These are phyloP conservation scores for Quercus tomentella DNA, from an alignment of 331 rosid genomes.

Conservation along the genomic window DNA sequence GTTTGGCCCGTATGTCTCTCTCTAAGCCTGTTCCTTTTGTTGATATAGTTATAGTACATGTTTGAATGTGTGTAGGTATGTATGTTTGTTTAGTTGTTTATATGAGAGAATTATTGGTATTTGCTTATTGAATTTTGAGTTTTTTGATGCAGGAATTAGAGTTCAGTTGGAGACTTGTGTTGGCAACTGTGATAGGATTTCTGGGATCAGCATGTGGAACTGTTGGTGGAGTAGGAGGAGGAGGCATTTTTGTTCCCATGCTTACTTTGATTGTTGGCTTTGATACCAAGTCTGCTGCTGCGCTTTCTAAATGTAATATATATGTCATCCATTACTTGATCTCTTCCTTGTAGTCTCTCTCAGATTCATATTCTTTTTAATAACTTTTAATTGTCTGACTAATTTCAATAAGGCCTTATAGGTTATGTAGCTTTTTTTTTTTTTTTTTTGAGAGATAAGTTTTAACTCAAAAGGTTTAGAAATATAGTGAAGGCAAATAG, in stretches of 20 bases:
- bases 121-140: constrained; percentile 1
- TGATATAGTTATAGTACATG: neutral
- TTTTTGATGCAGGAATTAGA: constrained; percentile 52
- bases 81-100: neutral
- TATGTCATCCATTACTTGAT: neutral
- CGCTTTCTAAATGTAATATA: constrained; percentile 76
- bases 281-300: constrained; percentile 94
- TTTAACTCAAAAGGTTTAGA: too few relatives aligned
- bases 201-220: constrained; percentile 93
- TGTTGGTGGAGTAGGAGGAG: constrained; percentile 96
- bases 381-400: neutral
- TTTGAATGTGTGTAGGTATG: too few relatives aligned
- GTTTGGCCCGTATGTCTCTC: constrained; percentile 70
- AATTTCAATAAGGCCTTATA: neutral
- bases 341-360: neutral
- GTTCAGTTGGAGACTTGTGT: constrained; percentile 54
- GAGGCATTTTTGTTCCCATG: constrained; percentile 98
- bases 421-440: neutral
- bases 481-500: too few relatives aligned
- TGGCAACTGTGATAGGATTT: constrained; percentile 82
- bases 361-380: neutral
- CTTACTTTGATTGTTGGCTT: constrained; percentile 81
- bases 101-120: neutral
- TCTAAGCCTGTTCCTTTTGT: neutral
- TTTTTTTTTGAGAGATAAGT: too few relatives aligned